Evolutionary conservation across 495 filamentous ascomycete species (phyloP), one percentile per base, ranked within the genome.

Genomic region (Aspergillus steynii): DNA sequence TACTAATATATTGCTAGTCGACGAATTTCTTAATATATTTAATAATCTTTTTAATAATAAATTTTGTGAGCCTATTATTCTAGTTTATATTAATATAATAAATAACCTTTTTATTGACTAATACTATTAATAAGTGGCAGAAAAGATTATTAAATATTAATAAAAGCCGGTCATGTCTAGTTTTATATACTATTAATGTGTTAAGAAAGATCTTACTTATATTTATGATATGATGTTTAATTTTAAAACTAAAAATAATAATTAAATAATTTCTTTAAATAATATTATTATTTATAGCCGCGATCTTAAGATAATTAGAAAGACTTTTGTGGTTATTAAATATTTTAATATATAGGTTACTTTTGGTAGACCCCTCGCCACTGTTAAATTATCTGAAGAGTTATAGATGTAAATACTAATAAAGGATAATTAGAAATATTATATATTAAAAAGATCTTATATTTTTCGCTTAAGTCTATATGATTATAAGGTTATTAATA

Each of bases 91-190:
- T 34, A n/a, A 20, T 20, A 20, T 20, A n/a, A 12, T 54, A 32
- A 20, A 54, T 54, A 54, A 54, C 26, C 20, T 20, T 54, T 54
- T 34, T 54, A 32, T 29, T 54, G 20, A 54, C 20, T 54, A 54
- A n/a, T 32, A 54, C 20, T 20, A 20, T 20, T 20, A 20, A 20
- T 20, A 20, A 20, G 20, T 20, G 20, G 20, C 20, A 20, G 20
- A 20, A 20, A 20, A 20, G 20, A 20, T 20, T 20, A 20, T 20
- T 20, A 20, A 20, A 20, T 20, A 20, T 20, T 20, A 20, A 20
- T 20, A 20, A 20, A 20, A 20, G 20, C 20, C 20, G 20, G 20
- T 20, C 20, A 20, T 20, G 20, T 20, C 50, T 52, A 52, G 31
- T 52, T 5, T 52, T 29, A 29, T 52, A 29, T 29, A n/a, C 5